Percentiles rank a stretch among this genome's conserved stretches.
These are phyloP conservation scores for Eremomyces bilateralis DNA, from an alignment of 495 filamentous ascomycete genomes.

Conservation along the genomic window DNA sequence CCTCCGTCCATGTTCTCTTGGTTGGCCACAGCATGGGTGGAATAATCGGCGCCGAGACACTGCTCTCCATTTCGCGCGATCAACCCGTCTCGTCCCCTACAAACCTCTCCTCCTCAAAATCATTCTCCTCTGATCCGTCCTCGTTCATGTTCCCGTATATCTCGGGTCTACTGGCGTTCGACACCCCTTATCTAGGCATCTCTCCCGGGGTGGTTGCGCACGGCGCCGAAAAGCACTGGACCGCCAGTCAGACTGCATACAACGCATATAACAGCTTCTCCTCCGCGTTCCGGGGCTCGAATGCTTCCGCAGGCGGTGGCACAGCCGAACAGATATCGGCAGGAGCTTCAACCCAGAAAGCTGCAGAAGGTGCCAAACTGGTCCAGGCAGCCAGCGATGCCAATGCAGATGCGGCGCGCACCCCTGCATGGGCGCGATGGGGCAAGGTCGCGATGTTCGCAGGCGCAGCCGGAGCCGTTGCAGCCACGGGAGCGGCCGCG, in stretches of 20 bases:
- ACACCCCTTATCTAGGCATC: constrained; percentile 86
- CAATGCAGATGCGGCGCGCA: constrained; percentile 26
- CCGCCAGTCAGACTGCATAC: constrained; percentile 46
- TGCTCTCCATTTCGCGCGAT: constrained; percentile 47
- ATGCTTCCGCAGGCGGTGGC: constrained; percentile 2
- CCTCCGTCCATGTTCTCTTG: constrained; percentile 63
- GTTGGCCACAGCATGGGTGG: constrained; percentile 94
- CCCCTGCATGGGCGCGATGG: constrained; percentile 47
- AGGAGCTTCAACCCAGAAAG: background rate
- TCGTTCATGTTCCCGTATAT: constrained; percentile 46
- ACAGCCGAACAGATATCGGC: constrained; percentile 1
- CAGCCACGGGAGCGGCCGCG: constrained; percentile 59
- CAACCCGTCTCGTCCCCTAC: constrained; percentile 30
- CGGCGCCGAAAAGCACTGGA: constrained; percentile 68
- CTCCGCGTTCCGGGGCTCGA: constrained; percentile 35
- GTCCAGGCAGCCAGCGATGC: constrained; percentile 9
- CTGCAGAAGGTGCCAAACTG: constrained; percentile 11
- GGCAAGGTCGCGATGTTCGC: constrained; percentile 67
- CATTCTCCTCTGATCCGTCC: constrained; percentile 17
- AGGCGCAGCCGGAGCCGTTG: constrained; percentile 60
- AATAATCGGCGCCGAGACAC: constrained; percentile 78
- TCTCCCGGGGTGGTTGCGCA: constrained; percentile 75
- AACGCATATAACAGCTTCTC: constrained; percentile 43
- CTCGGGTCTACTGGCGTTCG: constrained; percentile 77
- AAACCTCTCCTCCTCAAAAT: constrained; percentile 7